phyloP scores from a whole-genome alignment of 306 rosid species.

The Vicia villosa region DNA sequence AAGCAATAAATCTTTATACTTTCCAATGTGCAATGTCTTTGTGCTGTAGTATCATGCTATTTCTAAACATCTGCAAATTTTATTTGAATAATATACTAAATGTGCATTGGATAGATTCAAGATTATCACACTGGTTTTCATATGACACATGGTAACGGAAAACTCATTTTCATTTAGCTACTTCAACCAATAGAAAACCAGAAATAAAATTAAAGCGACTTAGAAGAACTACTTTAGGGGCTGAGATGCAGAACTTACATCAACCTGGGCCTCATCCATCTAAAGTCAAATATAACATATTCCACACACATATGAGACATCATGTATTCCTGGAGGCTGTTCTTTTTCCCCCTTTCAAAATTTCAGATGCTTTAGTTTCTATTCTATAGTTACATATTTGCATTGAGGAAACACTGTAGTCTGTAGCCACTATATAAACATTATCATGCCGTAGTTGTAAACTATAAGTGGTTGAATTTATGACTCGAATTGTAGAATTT shows the following conservation, averaged over 20 bases:
- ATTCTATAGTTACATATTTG: slow-evolving; percentile 7
- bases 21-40: background rate
- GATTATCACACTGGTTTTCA: slow-evolving; percentile 22
- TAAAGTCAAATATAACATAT: background rate
- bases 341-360: background rate
- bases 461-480: background rate
- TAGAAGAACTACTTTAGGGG: slow-evolving; percentile 27
- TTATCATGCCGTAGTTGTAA: slow-evolving; percentile 11
- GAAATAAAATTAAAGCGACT: slow-evolving; percentile 2
- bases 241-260: slow-evolving; percentile 2
- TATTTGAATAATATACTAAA: slow-evolving; percentile 12
- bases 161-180: slow-evolving; percentile 16
- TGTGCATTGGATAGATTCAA: background rate
- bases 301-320: slow-evolving; percentile 14
- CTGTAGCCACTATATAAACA: background rate
- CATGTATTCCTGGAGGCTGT: slow-evolving; percentile 8
- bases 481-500: slow-evolving; percentile 1
- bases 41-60: background rate
- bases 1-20: background rate
- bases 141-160: background rate
- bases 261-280: background rate
- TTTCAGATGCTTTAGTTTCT: slow-evolving; percentile 1
- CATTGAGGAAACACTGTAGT: background rate
- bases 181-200: slow-evolving; percentile 1
- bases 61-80: slow-evolving; percentile 13